phyloP scores from a whole-genome alignment of 257 asterid species.

The Gynochthodes officinalis region DNA sequence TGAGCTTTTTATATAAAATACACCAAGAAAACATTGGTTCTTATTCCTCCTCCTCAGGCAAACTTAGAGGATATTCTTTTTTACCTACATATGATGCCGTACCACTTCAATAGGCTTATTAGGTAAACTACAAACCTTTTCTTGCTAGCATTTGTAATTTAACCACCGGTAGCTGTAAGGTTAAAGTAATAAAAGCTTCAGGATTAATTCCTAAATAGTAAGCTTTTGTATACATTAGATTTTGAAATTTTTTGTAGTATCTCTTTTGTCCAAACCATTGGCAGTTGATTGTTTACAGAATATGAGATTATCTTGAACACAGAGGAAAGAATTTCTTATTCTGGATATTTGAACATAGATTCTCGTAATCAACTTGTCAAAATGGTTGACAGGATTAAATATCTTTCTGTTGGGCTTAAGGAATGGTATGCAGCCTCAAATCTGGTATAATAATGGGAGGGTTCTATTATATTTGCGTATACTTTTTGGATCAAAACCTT shows the following conservation, averaged over 20 bases:
- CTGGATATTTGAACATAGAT: no score
- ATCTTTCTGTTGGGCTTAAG: background rate
- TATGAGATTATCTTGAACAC: no score
- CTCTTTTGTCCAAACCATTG: background rate
- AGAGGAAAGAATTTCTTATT: no score
- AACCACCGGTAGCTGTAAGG: background rate
- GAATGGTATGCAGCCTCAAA: background rate
- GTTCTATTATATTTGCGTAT: background rate
- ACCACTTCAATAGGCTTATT: background rate
- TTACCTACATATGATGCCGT: background rate
- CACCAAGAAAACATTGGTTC: background rate
- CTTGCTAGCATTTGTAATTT: background rate
- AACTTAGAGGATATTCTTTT: background rate
- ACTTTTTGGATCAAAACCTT: background rate
- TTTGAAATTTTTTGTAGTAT: background rate
- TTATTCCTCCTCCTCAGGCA: background rate
- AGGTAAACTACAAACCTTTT: background rate
- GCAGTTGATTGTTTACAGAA: background rate
- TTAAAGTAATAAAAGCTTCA: background rate
- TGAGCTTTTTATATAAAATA: background rate
- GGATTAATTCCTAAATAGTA: background rate
- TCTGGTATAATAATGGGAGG: background rate
- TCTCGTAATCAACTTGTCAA: background rate
- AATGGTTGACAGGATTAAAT: background rate
- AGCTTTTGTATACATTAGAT: background rate